phyloP scores from a whole-genome alignment of 2,329 filamentous ascomycete species.

The Zymoseptoria pseudotritici region DNA sequence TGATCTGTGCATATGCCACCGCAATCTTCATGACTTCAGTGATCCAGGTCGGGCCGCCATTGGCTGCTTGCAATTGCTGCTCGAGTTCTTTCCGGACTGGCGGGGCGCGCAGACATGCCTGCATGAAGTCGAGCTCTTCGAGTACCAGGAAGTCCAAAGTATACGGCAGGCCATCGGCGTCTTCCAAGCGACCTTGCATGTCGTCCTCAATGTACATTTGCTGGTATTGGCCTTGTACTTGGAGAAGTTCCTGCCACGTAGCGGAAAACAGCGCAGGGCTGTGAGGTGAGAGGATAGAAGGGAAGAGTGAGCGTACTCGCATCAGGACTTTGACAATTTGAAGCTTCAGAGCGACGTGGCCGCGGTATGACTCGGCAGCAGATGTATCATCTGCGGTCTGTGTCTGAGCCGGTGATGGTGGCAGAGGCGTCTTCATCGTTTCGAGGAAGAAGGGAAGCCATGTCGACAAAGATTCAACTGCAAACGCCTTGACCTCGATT shows the following conservation, averaged over 20 bases:
- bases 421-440: slow-evolving; percentile 67
- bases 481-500: slow-evolving; percentile 76
- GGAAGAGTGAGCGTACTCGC: slow-evolving; percentile 79
- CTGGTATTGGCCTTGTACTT: slow-evolving; percentile 65
- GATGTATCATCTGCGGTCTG: slow-evolving; percentile 51
- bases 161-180: slow-evolving; percentile 85
- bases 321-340: slow-evolving; percentile 87
- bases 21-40: slow-evolving; percentile 80
- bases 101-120: slow-evolving; percentile 79
- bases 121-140: slow-evolving; percentile 91
- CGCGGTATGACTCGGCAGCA: slow-evolving; percentile 64
- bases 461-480: slow-evolving; percentile 67
- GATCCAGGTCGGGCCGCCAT: slow-evolving; percentile 67
- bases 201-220: slow-evolving; percentile 80
- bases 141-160: slow-evolving; percentile 88
- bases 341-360: slow-evolving; percentile 76
- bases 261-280: slow-evolving; percentile 76
- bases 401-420: slow-evolving; percentile 52
- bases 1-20: slow-evolving; percentile 80
- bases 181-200: slow-evolving; percentile 79
- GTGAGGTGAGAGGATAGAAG: slow-evolving; percentile 71
- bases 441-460: slow-evolving; percentile 89
- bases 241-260: slow-evolving; percentile 79
- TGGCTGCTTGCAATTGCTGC: slow-evolving; percentile 57
- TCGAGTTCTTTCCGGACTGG: slow-evolving; percentile 87